Evolutionary conservation across 441 rosid genomes (phyloP), one percentile per base, ranked within the genome.

Genomic region (Gossypium lobatum): DNA sequence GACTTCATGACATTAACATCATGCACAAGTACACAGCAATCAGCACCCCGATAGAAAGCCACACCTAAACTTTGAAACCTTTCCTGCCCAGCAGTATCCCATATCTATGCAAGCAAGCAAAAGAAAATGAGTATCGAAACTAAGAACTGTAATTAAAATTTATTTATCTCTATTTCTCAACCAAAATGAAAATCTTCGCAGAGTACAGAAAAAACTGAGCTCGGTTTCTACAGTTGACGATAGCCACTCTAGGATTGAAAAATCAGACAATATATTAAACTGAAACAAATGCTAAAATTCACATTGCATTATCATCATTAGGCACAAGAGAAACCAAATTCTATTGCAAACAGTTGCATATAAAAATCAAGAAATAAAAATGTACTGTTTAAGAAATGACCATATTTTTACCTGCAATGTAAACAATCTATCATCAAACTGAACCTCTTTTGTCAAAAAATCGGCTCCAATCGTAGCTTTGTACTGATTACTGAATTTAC

Each of bases 1-100:
- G 96, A 92, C 77, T 93, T 93, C 89, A 83, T 80, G 64, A 90
- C 94, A 79, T 92, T 92, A 58, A 91, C 93, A 83, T 93, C 96
- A 72, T 91, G 79, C n/a, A 90, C 96, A 70, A 87, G 91, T 70
- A 86, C 90, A 60, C 92, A 88, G 75, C 92, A 88, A 72, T 88
- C 88, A 10, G 88, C 88, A 7, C 87, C 83, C 55, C 97, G 87
- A 71, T 90, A 92, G 77, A 92, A 92, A 67, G 96, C 97, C 39
- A 90, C 95, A 58, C 92, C 92, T 50, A 86, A 83, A 70, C 92
- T 88, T 77, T 88, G 92, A 75, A 88, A 85, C 28, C 92, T 82
- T 73, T 88, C 90, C 70, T 84, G 87, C 13, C 87, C 87, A 17
- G 94, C 96, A 25, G 97, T 90, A 80, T 92, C 96, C 97, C 96